These are phyloP conservation scores for Picea glauca DNA, from an alignment of 75 land plant genomes.

Conservation along the genomic window DNA sequence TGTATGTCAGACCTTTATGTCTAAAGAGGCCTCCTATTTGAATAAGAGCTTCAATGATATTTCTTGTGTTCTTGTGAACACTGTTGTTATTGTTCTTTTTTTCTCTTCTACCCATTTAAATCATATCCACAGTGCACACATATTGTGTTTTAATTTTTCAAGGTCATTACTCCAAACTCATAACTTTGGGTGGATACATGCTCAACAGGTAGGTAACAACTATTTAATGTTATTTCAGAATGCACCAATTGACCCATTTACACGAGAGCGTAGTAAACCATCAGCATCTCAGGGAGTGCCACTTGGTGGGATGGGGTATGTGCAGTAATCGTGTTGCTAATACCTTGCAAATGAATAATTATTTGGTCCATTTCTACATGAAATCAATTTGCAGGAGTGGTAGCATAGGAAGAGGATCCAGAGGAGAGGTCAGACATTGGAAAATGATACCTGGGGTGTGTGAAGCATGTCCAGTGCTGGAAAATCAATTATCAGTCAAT, in stretches of 20 bases:
- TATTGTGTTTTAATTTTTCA: too few species aligned
- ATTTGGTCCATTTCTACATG: background rate
- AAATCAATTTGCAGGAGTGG: constrained; percentile 65
- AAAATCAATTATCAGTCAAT: constrained; percentile 94
- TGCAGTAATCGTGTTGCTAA: constrained; percentile 4
- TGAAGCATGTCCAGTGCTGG: constrained; percentile 76
- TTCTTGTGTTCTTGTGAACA: too few species aligned
- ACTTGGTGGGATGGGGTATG: constrained; percentile 99
- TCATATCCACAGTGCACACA: too few species aligned
- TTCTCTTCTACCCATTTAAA: too few species aligned
- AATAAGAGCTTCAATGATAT: too few species aligned
- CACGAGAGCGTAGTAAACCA: constrained; percentile 70
- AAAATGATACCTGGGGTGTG: constrained; percentile 86
- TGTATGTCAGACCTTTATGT: too few species aligned
- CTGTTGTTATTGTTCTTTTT: too few species aligned
- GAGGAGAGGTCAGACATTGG: constrained; percentile 95
- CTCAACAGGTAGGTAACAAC: background rate
- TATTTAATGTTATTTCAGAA: constrained; percentile 40
- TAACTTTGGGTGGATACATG: too few species aligned
- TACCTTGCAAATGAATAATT: background rate
- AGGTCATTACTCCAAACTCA: too few species aligned
- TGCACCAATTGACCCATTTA: constrained; percentile 98
- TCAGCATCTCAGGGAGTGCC: constrained; percentile 99
- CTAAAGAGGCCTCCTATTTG: too few species aligned
- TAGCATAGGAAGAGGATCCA: constrained; percentile 93